phyloP scores from a whole-genome alignment of 768 basidiomycete species.

The Boletus subparvulus region DNA sequence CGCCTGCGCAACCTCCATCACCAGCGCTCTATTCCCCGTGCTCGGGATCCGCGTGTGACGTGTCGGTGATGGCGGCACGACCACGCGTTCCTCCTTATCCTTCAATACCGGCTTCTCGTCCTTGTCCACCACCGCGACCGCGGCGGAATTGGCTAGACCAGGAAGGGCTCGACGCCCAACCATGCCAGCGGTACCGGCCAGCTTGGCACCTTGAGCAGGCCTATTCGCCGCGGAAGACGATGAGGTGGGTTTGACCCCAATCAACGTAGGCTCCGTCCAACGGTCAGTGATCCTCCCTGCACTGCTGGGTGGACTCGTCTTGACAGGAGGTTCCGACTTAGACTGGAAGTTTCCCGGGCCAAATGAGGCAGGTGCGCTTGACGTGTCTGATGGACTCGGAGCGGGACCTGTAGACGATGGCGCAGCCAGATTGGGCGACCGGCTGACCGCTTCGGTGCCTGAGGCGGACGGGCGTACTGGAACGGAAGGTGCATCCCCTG shows the following conservation, averaged over 20 bases:
- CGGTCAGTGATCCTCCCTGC: conserved; percentile 28
- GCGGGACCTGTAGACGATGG: conserved; percentile 3
- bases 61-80: conserved; percentile 33
- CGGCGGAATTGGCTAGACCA: conserved; percentile 31
- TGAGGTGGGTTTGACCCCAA: conserved; percentile 30
- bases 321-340: conserved; percentile 1
- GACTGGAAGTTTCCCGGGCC: neutral
- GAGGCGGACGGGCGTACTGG: neutral
- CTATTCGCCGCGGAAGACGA: conserved; percentile 1
- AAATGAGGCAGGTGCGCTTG: neutral
- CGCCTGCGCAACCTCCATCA: conserved; percentile 77
- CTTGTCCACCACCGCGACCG: neutral
- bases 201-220: conserved; percentile 9
- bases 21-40: conserved; percentile 66
- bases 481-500: neutral
- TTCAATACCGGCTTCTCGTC: conserved; percentile 1
- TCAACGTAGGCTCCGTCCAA: conserved; percentile 35
- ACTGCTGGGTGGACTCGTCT: conserved; percentile 3
- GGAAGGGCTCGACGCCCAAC: conserved; percentile 44
- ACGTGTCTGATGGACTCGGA: neutral
- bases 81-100: conserved; percentile 21
- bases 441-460: neutral
- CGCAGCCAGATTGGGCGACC: neutral
- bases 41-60: conserved; percentile 61
- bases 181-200: conserved; percentile 25